phyloP scores from a whole-genome alignment of 805 yeast species.

The Jamesozyma gamospora region DNA sequence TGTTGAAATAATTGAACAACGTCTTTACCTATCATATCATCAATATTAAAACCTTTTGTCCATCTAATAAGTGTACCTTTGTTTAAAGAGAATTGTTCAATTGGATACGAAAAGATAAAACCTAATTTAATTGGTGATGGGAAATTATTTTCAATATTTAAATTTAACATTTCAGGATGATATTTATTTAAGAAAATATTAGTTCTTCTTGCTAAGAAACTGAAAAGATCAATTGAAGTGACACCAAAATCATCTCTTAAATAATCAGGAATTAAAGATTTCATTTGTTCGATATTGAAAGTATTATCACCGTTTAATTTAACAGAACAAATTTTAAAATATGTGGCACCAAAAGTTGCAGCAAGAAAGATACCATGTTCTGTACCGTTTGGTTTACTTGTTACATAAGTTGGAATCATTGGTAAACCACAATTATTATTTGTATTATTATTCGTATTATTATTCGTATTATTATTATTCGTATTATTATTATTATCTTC shows the following conservation, averaged over 20 bases:
- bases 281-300: conserved; percentile 65
- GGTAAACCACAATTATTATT: conserved; percentile 45
- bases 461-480: no score
- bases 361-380: conserved; percentile 80
- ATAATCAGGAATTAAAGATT: conserved; percentile 69
- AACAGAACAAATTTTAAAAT: conserved; percentile 89
- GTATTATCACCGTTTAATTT: conserved; percentile 66
- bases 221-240: conserved; percentile 57
- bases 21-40: conserved; percentile 78
- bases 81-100: conserved; percentile 70
- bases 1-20: conserved; percentile 64
- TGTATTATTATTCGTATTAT: conserved; percentile 20
- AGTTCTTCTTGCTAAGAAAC: conserved; percentile 65
- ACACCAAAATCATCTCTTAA: conserved; percentile 47
- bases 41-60: conserved; percentile 91
- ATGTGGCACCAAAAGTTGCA: conserved; percentile 94
- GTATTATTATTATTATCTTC: conserved; percentile 9
- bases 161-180: conserved; percentile 40
- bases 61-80: conserved; percentile 81
- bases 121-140: conserved; percentile 53
- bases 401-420: conserved; percentile 90
- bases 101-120: conserved; percentile 91
- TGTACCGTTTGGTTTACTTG: conserved; percentile 73
- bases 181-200: conserved; percentile 53
- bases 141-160: conserved; percentile 13